These are phyloP conservation scores for Isabelozyma pseudorhagii DNA, from an alignment of 805 yeast species.

Conservation along the genomic window DNA sequence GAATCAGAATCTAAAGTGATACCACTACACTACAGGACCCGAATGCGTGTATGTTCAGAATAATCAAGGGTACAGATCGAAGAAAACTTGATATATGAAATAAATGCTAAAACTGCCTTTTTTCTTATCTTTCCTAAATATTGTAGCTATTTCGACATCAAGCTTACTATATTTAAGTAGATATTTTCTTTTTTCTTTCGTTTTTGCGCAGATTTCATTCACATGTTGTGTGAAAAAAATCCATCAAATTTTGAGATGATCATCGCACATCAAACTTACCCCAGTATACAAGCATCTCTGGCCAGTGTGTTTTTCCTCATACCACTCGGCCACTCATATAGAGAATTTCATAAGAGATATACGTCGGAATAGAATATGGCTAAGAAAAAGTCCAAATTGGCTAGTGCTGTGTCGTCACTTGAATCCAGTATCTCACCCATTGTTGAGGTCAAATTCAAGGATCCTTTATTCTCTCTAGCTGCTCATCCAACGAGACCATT, in stretches of 20 bases:
- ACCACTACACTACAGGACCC: slow-evolving; percentile 32
- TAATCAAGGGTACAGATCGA: not conserved
- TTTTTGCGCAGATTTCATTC: not conserved
- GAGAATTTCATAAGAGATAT: too few species aligned
- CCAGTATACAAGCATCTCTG: not conserved
- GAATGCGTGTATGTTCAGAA: slow-evolving; percentile 4
- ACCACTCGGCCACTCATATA: too few species aligned
- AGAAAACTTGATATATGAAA: too few species aligned
- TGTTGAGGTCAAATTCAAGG: slow-evolving; percentile 45
- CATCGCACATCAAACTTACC: not conserved
- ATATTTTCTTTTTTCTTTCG: not conserved
- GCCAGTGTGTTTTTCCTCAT: too few species aligned
- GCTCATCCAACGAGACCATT: slow-evolving; percentile 74
- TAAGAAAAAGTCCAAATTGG: slow-evolving; percentile 21
- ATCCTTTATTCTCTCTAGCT: slow-evolving; percentile 72
- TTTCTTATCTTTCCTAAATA: not conserved
- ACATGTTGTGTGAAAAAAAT: not conserved
- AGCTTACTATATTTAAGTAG: too few species aligned
- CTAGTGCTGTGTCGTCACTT: slow-evolving; percentile 22
- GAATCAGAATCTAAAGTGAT: slow-evolving; percentile 34
- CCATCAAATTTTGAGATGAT: not conserved
- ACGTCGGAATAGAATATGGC: slow-evolving; percentile 7
- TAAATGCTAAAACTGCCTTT: too few species aligned
- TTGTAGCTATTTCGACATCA: not conserved
- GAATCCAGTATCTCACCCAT: slow-evolving; percentile 41